Evolutionary conservation across 2,329 filamentous ascomycete genomes (phyloP).

Genomic region (Aspergillus ibericus): DNA sequence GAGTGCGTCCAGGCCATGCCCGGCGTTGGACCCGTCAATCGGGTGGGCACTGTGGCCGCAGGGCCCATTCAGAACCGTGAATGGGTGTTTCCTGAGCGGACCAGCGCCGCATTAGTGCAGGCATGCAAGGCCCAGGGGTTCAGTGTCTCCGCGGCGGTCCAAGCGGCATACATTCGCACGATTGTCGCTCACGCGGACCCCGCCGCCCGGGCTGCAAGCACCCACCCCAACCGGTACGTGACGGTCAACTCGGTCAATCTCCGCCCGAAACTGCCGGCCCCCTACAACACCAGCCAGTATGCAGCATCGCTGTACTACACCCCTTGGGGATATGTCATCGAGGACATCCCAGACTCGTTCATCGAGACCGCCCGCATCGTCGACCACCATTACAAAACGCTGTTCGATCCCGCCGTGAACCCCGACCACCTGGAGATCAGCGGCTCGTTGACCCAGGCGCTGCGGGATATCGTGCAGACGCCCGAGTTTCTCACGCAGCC

Average conservation of each 20-base stretch:
- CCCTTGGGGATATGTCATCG: neutral
- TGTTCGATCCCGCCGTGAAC: neutral
- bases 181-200: slow-evolving; percentile 8
- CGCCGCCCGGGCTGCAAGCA: neutral
- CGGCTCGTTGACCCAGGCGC: neutral
- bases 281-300: neutral
- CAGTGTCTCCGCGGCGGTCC: neutral
- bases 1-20: neutral
- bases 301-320: neutral
- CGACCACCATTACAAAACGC: neutral
- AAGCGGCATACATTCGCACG: neutral
- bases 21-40: neutral
- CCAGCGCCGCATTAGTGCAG: neutral
- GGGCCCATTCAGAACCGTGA: neutral
- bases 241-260: neutral
- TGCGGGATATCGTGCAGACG: neutral
- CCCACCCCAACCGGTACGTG: neutral
- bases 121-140: neutral
- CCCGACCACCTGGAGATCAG: too few relatives aligned
- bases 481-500: neutral
- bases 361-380: neutral
- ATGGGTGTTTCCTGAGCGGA: neutral
- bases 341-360: neutral
- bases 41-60: neutral
- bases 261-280: neutral